Evolutionary conservation across 495 filamentous ascomycete genomes (phyloP), one percentile per base, ranked within the genome.

Genomic region (Aspergillus baeticus): DNA sequence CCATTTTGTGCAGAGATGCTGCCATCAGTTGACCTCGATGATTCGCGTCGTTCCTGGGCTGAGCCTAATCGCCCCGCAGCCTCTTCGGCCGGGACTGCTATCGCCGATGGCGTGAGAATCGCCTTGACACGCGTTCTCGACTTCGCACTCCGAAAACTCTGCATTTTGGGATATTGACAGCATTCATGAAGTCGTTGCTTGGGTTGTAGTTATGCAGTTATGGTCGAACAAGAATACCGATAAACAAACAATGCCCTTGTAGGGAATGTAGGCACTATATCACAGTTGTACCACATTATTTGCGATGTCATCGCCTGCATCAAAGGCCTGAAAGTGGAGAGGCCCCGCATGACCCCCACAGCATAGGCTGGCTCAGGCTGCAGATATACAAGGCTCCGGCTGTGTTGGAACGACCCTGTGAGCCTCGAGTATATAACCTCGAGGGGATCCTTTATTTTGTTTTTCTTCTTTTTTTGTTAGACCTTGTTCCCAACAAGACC

Each of bases 21-120:
- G 54, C 33, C 42, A 39, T 48, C 36, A 11, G 18, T 39, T 18
- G 21, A 33, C 34, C 2, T 26, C 33, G 49, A 35, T 45, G 39
- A 21, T 14, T 37, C 21, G 49, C n/a, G 53, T 55, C n/a, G 53
- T 55, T 48, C 53, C 53, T 55, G 53, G 45, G 31, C 51, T 46
- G 51, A 34, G 41, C 42, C 17, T 23, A 17, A 46, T 47, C 26
- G 44, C 35, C 44, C 54, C 53, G 43, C 41, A 26, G n/a, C 29
- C 15, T 35, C 41, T 54, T 54, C 51, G 53, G 43, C 53, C 43
- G 53, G 53, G 22, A 48, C 18, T 55, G 34, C 6, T 47, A n/a
- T 55, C 13, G 35, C 21, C 29, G 43, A 49, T 55, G 53, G 53
- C 53, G 53, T 55, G 53, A 55, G 53, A 33, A 22, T 33, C 42